Conservation (phyloP, 2,329 filamentous ascomycete genomes). For the Verticillium klebahnii region DNA sequence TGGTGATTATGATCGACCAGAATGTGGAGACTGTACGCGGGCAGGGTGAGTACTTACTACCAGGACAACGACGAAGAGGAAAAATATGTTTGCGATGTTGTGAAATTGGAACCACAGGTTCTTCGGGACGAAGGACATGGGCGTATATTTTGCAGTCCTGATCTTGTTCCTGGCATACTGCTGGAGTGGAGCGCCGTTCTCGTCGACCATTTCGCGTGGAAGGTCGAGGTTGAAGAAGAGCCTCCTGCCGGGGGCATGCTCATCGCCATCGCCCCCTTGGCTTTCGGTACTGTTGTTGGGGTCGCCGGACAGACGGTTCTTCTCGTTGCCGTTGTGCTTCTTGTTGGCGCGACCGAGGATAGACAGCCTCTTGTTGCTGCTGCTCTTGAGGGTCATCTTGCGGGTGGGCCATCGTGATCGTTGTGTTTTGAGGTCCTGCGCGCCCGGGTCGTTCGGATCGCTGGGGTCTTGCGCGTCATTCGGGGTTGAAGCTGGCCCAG, state of each 20-base stretch:
- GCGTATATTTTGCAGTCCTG: slow-evolving; percentile 94
- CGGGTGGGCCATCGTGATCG: slow-evolving; percentile 96
- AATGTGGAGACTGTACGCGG: background rate
- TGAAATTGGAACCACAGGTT: slow-evolving; percentile 98
- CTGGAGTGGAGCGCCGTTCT: slow-evolving; percentile 68
- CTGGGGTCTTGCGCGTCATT: background rate
- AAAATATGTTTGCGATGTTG: slow-evolving; percentile 97
- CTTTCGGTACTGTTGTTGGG: slow-evolving; percentile 18
- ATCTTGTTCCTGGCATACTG: slow-evolving; percentile 91
- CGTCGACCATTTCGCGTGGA: slow-evolving; percentile 69
- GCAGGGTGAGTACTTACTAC: slow-evolving; percentile 58
- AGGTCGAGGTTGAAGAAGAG: slow-evolving; percentile 86
- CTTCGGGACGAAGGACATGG: slow-evolving; percentile 91
- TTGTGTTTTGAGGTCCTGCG: slow-evolving; percentile 57
- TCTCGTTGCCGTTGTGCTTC: slow-evolving; percentile 60
- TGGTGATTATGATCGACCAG: slow-evolving; percentile 5
- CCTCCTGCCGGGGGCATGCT: slow-evolving; percentile 43
- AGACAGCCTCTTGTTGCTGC: slow-evolving; percentile 73
- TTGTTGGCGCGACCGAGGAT: slow-evolving; percentile 73
- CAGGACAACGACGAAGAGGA: slow-evolving; percentile 92
- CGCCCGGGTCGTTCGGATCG: slow-evolving; percentile 14
- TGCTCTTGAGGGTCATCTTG: slow-evolving; percentile 71
- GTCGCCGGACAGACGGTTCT: slow-evolving; percentile 52
- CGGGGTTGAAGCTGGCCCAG: slow-evolving; percentile 23
- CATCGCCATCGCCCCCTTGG: slow-evolving; percentile 30